phyloP scores from a whole-genome alignment of 2,329 filamentous ascomycete species.

The Fusarium marasasianum region DNA sequence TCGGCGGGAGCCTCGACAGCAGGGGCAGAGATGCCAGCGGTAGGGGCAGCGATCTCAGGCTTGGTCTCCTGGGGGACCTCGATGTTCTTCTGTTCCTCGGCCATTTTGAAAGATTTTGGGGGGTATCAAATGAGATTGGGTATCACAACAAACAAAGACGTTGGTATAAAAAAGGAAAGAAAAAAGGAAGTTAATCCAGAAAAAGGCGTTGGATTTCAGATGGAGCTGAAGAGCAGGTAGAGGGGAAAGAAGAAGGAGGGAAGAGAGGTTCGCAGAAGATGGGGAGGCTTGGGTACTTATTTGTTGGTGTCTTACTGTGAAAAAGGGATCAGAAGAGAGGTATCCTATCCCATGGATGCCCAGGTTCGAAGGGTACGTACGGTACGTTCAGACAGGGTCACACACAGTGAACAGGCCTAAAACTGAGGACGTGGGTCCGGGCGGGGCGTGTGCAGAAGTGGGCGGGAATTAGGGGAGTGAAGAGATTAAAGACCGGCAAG shows the following conservation, averaged over 20 bases:
- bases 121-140: constrained; percentile 55
- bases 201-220: constrained; percentile 46
- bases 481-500: constrained; percentile 24
- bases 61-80: constrained; percentile 65
- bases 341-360: neutral
- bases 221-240: constrained; percentile 47
- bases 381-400: constrained; percentile 9
- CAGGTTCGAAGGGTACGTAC: neutral
- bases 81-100: constrained; percentile 76
- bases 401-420: constrained; percentile 22
- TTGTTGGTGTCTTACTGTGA: constrained; percentile 39
- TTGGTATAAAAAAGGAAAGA: constrained; percentile 52
- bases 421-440: constrained; percentile 23
- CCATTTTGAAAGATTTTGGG: constrained; percentile 66
- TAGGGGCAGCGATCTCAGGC: constrained; percentile 45
- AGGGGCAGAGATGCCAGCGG: constrained; percentile 44
- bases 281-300: constrained; percentile 56
- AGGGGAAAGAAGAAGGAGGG: constrained; percentile 47
- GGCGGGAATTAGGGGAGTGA: constrained; percentile 34
- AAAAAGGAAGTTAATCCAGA: constrained; percentile 50
- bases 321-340: constrained; percentile 18
- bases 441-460: constrained; percentile 29
- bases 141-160: constrained; percentile 62
- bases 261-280: constrained; percentile 27
- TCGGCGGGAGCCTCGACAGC: constrained; percentile 47